Percentiles rank a stretch among this genome's conserved stretches.
phyloP scores from a whole-genome alignment of 2,329 filamentous ascomycete species.

The Shiraia sp. region DNA sequence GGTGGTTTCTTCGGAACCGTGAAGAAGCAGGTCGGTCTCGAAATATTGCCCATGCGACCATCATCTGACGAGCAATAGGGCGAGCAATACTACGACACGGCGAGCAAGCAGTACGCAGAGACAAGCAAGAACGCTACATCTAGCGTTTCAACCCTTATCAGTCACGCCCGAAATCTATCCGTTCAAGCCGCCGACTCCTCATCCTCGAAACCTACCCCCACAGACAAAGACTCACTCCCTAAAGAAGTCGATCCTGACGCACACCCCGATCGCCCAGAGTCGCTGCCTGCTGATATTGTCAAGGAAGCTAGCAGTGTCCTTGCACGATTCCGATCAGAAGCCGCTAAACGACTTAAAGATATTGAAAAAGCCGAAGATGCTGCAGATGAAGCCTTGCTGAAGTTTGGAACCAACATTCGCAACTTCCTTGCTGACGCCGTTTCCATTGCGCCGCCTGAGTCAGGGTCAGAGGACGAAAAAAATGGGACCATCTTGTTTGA shows the following conservation, averaged over 20 bases:
- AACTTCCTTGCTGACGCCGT: slow-evolving; percentile 92
- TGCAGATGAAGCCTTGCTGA: slow-evolving; percentile 90
- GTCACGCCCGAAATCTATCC: slow-evolving; percentile 73
- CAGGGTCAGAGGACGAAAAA: slow-evolving; percentile 51
- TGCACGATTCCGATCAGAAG: slow-evolving; percentile 74
- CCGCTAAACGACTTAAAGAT: slow-evolving; percentile 81
- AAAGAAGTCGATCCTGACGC: slow-evolving; percentile 25
- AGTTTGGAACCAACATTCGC: slow-evolving; percentile 86
- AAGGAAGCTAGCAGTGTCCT: slow-evolving; percentile 69
- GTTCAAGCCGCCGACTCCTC: slow-evolving; percentile 46
- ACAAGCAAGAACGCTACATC: slow-evolving; percentile 81
- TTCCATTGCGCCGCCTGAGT: slow-evolving; percentile 74
- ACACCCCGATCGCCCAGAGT: slow-evolving; percentile 49
- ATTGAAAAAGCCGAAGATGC: slow-evolving; percentile 92
- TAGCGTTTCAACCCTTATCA: slow-evolving; percentile 75
- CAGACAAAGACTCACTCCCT: slow-evolving; percentile 16
- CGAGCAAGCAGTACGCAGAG: slow-evolving; percentile 77
- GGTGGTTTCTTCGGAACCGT: slow-evolving; percentile 89
- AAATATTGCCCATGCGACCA: slow-evolving; percentile 1
- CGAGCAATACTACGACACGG: slow-evolving; percentile 84
- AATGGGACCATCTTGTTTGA: slow-evolving; percentile 75
- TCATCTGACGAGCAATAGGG: slow-evolving; percentile 56
- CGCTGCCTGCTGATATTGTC: slow-evolving; percentile 54
- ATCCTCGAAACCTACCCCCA: slow-evolving; percentile 16
- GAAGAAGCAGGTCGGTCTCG: slow-evolving; percentile 76